Evolutionary conservation across 2,329 filamentous ascomycete genomes (phyloP).

Genomic region (Aspergillus sp.): DNA sequence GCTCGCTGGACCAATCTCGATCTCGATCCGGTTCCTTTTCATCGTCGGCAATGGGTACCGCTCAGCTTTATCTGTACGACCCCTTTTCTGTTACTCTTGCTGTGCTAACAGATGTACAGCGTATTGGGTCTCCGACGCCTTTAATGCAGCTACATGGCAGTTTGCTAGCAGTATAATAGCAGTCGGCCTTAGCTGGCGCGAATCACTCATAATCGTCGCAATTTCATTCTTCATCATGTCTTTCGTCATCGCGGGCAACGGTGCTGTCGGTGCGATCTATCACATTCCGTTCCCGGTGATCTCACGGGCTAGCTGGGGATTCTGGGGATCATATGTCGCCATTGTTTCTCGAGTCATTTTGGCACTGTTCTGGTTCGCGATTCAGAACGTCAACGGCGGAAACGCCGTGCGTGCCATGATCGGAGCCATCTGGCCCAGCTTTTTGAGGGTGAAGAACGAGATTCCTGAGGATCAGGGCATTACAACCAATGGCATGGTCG

Average conservation of each 20-base stretch:
- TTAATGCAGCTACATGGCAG: slow-evolving; percentile 59
- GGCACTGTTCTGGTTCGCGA: slow-evolving; percentile 65
- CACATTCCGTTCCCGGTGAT: slow-evolving; percentile 61
- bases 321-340: slow-evolving; percentile 59
- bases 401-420: slow-evolving; percentile 56
- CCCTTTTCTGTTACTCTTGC: not conserved
- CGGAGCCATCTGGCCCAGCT: slow-evolving; percentile 54
- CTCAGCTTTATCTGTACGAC: slow-evolving; percentile 43
- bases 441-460: slow-evolving; percentile 37
- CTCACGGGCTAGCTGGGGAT: slow-evolving; percentile 58
- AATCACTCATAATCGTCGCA: slow-evolving; percentile 52
- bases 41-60: slow-evolving; percentile 50
- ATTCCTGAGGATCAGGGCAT: slow-evolving; percentile 48
- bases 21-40: slow-evolving; percentile 51
- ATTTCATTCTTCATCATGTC: slow-evolving; percentile 56
- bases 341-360: slow-evolving; percentile 57
- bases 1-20: slow-evolving; percentile 52
- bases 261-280: slow-evolving; percentile 55
- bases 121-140: slow-evolving; percentile 57
- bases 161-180: slow-evolving; percentile 53
- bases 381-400: slow-evolving; percentile 66
- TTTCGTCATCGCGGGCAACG: slow-evolving; percentile 63
- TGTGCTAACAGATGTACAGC: slow-evolving; percentile 29
- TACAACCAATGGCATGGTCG: slow-evolving; percentile 49
- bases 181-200: slow-evolving; percentile 57